A percentile compares a stretch with the other conserved stretches of the same genome.
phyloP scores from a whole-genome alignment of 352 stramenopile species.

The Pythium insidiosum region DNA sequence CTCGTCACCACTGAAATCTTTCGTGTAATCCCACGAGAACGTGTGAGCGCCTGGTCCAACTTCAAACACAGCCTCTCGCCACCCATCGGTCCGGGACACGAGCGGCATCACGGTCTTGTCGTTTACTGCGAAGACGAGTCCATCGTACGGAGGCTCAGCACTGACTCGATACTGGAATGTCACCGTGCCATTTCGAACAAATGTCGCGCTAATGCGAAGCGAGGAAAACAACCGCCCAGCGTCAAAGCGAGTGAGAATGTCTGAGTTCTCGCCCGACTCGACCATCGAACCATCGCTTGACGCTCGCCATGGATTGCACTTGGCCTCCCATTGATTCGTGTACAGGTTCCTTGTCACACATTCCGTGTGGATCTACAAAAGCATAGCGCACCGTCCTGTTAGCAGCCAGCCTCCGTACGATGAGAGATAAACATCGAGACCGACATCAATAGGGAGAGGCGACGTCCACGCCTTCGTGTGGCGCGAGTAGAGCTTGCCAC shows the following conservation, averaged over 20 bases:
- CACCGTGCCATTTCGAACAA: constrained; percentile 60
- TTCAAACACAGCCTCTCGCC: constrained; percentile 48
- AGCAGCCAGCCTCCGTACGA: not conserved
- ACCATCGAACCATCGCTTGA: constrained; percentile 48
- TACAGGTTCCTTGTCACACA: constrained; percentile 75
- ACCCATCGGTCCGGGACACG: constrained; percentile 60
- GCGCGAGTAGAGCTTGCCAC: constrained; percentile 63
- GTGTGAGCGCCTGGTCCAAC: constrained; percentile 54
- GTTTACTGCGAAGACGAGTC: constrained; percentile 67
- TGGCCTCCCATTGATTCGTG: constrained; percentile 64
- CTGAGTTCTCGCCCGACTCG: constrained; percentile 59
- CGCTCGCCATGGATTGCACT: constrained; percentile 64
- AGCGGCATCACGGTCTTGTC: constrained; percentile 40
- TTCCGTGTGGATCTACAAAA: constrained; percentile 43
- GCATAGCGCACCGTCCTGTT: not conserved
- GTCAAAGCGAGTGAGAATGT: constrained; percentile 55
- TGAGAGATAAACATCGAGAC: not conserved
- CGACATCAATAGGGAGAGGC: constrained; percentile 46
- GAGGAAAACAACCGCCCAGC: constrained; percentile 66
- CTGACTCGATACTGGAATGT: constrained; percentile 78
- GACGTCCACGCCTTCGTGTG: constrained; percentile 56
- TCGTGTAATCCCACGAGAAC: constrained; percentile 77
- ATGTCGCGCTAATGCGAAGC: constrained; percentile 62
- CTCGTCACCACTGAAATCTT: constrained; percentile 62
- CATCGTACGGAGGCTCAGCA: constrained; percentile 66